phyloP scores from a whole-genome alignment of 2,329 filamentous ascomycete species.

The Fusarium albidum region DNA sequence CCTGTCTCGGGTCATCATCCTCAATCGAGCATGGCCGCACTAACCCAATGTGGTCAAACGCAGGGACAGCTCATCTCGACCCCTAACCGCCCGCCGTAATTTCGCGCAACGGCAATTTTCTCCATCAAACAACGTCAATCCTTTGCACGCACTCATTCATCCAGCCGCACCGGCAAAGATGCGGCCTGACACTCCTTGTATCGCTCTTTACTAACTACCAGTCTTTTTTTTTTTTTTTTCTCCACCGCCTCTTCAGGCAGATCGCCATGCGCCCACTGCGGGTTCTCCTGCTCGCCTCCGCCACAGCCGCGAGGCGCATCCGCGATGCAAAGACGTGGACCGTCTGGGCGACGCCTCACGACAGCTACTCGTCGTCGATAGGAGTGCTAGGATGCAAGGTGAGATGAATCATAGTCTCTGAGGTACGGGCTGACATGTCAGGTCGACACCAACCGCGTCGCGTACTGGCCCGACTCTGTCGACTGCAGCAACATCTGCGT shows the following conservation, averaged over 20 bases:
- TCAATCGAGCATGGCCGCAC: no score
- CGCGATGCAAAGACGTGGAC: conserved; percentile 23
- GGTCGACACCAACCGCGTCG: conserved; percentile 66
- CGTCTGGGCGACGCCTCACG: conserved; percentile 60
- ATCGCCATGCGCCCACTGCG: conserved; percentile 14
- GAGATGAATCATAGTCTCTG: neutral
- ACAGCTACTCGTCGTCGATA: conserved; percentile 64
- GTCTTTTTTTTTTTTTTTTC: neutral
- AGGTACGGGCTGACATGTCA: neutral
- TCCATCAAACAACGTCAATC: neutral
- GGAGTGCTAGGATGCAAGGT: conserved; percentile 67
- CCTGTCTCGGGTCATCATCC: no score
- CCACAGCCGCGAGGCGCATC: conserved; percentile 3
- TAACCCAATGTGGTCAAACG: no score
- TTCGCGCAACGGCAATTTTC: no score
- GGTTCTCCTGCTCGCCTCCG: conserved; percentile 15
- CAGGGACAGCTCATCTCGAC: no score
- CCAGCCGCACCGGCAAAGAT: conserved; percentile 28
- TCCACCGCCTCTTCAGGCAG: conserved; percentile 15
- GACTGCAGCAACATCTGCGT: conserved; percentile 66
- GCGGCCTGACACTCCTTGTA: conserved; percentile 28
- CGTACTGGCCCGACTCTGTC: conserved; percentile 66
- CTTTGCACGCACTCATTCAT: conserved; percentile 1
- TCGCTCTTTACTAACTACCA: conserved; percentile 12
- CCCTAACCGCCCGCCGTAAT: no score